Evolutionary conservation across 257 asterid species (phyloP).

Genomic region (Salvia hispanica): DNA sequence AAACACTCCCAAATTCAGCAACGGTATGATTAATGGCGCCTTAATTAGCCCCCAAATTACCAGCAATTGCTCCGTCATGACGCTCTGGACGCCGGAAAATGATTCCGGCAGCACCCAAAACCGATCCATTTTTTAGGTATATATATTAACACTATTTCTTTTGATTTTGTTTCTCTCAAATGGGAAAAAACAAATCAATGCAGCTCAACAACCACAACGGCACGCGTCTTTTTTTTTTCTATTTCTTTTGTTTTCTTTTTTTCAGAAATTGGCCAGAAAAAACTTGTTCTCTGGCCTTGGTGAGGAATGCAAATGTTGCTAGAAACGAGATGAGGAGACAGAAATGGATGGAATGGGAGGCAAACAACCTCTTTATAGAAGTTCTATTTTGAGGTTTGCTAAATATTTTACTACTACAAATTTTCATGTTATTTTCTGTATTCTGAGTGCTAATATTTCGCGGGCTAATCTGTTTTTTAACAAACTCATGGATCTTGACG

Average conservation of each 20-base stretch:
- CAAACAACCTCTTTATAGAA: constrained; percentile 50
- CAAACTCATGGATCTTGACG: not conserved
- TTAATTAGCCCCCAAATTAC: constrained; percentile 24
- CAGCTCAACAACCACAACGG: constrained; percentile 1
- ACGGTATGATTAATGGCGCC: constrained; percentile 76
- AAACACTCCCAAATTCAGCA: constrained; percentile 48
- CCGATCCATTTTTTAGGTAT: constrained; percentile 56
- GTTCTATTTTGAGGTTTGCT: constrained; percentile 36
- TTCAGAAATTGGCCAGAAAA: constrained; percentile 10
- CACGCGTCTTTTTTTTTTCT: not conserved
- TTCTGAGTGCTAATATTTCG: not conserved
- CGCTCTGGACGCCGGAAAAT: constrained; percentile 50
- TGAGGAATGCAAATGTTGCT: constrained; percentile 26
- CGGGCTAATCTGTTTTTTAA: not conserved
- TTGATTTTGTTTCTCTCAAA: constrained; percentile 49
- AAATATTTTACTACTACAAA: not conserved
- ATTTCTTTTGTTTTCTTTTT: not conserved
- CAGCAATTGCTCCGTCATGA: constrained; percentile 19
- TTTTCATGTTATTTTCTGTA: not conserved
- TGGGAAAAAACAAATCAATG: constrained; percentile 34
- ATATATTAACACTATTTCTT: constrained; percentile 22
- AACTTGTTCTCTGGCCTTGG: constrained; percentile 15
- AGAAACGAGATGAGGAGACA: constrained; percentile 37
- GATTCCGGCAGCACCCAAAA: constrained; percentile 44
- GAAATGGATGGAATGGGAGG: constrained; percentile 37